Base-by-base conservation (phyloP, 2,329 filamentous ascomycete species). In the Colletotrichum lupini region DNA sequence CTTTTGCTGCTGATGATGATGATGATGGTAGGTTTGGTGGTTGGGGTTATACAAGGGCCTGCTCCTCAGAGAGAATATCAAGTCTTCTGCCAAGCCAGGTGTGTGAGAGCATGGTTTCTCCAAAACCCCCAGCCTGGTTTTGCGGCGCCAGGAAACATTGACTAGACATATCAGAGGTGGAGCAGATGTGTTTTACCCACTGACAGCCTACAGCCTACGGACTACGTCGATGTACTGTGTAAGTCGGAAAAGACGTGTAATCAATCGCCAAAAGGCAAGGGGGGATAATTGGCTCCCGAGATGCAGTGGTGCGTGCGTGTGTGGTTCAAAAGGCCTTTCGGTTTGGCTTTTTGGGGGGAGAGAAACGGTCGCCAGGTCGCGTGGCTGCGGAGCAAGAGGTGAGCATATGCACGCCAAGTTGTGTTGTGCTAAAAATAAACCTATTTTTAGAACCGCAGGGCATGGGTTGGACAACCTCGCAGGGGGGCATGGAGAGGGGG, bases 381-480 rank as follows among this genome's bases (percentile, higher is more conserved):
- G 71, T 72, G 72, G 68, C 63, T 63, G 64, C 68, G 56, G 71
- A 66, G 71, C 35, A 49, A 49, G 42, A 49, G 8, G 42, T 49
- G 42, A 24, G 60, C n/a, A 42, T 61, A 35, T 22, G 60, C 24
- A 30, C 28, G 57, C 16, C 22, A 52, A 61, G 26, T 22, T 22
- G 37, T 42, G 37, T 42, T 42, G 37, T 68, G 64, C 69, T 73
- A 73, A 74, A 74, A 73, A 69, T 73, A 74, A 65, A 59, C 37
- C 22, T 73, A 66, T 74, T 73, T 73, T 74, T 74, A 72, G 68
- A 67, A 72, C 9, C 9, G 16, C n/a, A 59, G 30, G 69, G 42
- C 37, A 59, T 69, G 66, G 6, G 6, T 14, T 56, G 52, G 22
- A 64, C 42, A 49, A 52, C 67, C 56, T 61, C 60, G 55, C 59